These are phyloP conservation scores for Phytophthora syringae DNA, from an alignment of 352 stramenopile species.

Conservation along the genomic window DNA sequence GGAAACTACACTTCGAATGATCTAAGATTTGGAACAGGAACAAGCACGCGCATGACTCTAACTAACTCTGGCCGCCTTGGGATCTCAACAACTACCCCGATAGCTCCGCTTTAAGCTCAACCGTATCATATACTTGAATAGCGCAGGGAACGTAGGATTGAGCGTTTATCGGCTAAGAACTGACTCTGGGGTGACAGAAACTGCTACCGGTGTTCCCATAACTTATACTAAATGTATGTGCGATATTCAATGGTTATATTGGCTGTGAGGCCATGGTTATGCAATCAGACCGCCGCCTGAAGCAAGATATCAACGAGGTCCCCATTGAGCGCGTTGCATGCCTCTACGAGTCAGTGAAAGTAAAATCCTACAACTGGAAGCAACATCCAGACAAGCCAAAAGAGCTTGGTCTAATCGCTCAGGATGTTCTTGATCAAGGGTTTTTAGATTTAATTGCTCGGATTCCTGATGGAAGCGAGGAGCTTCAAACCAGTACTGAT, in stretches of 20 bases:
- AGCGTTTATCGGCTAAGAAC: neutral
- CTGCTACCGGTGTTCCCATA: too few relatives aligned
- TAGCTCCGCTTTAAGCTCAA: neutral
- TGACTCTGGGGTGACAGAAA: neutral
- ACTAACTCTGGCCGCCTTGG: neutral
- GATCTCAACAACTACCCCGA: neutral
- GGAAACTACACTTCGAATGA: conserved; percentile 6
- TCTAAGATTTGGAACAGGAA: neutral
- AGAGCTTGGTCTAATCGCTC: too few relatives aligned
- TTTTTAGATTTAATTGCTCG: too few relatives aligned
- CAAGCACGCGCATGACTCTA: neutral
- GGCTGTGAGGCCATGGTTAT: neutral
- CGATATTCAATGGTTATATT: neutral
- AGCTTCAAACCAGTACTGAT: too few relatives aligned
- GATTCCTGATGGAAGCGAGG: too few relatives aligned
- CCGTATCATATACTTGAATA: too few relatives aligned
- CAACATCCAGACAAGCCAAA: too few relatives aligned
- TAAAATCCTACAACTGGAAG: conserved; percentile 16
- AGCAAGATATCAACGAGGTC: conserved; percentile 11
- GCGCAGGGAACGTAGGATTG: neutral
- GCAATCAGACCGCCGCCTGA: conserved; percentile 11
- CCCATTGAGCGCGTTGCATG: conserved; percentile 6
- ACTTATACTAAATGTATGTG: too few relatives aligned
- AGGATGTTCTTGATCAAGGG: too few relatives aligned
- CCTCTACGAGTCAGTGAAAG: too few relatives aligned